These are phyloP conservation scores for Metschnikowia colocasiae DNA, from an alignment of 805 yeast species.

Conservation along the genomic window DNA sequence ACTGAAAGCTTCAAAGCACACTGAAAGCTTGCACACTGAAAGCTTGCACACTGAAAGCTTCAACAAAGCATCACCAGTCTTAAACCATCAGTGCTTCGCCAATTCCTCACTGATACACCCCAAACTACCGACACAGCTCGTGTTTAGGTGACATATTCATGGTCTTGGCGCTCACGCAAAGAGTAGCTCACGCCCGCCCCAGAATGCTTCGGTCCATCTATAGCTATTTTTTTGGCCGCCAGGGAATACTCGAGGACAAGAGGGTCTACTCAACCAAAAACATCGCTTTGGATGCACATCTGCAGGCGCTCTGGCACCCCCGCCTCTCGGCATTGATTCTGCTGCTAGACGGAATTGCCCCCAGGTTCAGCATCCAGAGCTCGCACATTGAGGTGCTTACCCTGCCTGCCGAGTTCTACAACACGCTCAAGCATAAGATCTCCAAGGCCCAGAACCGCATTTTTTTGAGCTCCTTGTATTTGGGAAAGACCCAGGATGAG, in stretches of 20 bases:
- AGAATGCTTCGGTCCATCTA: conserved; percentile 20
- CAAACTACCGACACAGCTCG: background rate
- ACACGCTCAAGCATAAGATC: conserved; percentile 59
- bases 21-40: too few relatives aligned
- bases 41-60: too few relatives aligned
- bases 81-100: background rate
- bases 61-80: too few relatives aligned
- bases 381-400: conserved; percentile 59
- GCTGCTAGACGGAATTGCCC: conserved; percentile 62
- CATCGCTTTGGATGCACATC: conserved; percentile 18
- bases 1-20: too few relatives aligned
- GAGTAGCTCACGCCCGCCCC: conserved; percentile 11
- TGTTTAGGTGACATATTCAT: conserved; percentile 1
- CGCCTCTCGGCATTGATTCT: conserved; percentile 40
- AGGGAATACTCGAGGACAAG: conserved; percentile 9
- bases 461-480: conserved; percentile 79
- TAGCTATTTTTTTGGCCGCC: conserved; percentile 17
- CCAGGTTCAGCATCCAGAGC: conserved; percentile 56
- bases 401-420: conserved; percentile 72
- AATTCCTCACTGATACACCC: background rate
- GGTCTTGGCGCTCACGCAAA: conserved; percentile 3
- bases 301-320: conserved; percentile 38
- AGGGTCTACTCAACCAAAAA: conserved; percentile 27
- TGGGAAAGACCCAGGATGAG: conserved; percentile 81
- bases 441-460: conserved; percentile 57